Base-by-base conservation (phyloP, 1,139 yeast genomes). In the Arxiozyma heterogenica region DNA sequence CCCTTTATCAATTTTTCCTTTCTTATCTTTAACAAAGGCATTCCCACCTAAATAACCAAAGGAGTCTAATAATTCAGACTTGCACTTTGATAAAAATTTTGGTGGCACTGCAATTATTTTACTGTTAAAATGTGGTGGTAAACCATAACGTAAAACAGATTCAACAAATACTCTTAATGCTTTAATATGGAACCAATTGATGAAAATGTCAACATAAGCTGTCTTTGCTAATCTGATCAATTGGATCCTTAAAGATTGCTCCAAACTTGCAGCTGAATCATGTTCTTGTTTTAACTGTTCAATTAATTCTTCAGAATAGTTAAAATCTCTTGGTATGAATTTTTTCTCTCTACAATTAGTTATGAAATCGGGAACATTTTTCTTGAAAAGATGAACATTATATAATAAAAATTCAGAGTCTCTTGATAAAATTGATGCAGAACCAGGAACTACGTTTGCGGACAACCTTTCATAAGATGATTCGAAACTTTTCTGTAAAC, bases 321-420 rank as follows among this genome's bases (percentile, higher is more conserved):
- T 82, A 67, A 90, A 90, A 64, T 94, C 98, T 67, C 99, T 83
- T 52, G 97, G 97, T 58, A 86, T 83, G 85, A 91, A 93, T 72
- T 88, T 88, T 61, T 77, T 79, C 64, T 94, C 98, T 69, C 98
- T 82, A 47, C 89, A 79, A 54, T 82, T 82, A 59, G 77, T 75
- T 52, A 80, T 74, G 63, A 88, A 93, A 55, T 86, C 90, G 41
- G 80, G 77, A 48, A 80, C 82, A 64, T 74, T 85, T 72, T 90
- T 93, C 66, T 86, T 86, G 78, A 93, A 93, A 58, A 93, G 71
- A 7, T 96, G 88, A 21, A 90, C 93, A 51, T 84, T 79, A 73
- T 80, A 90, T 61, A 93, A 77, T 44, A 75, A 69, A 67, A 74
- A 93, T 60, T 91, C 97, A 48, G 77, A 72, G 70, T 93, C 99